A percentile compares a stretch with the other conserved stretches of the same genome.
These are phyloP conservation scores for Aplosporella prunicola DNA, from an alignment of 2,329 filamentous ascomycete species.

Conservation along the genomic window DNA sequence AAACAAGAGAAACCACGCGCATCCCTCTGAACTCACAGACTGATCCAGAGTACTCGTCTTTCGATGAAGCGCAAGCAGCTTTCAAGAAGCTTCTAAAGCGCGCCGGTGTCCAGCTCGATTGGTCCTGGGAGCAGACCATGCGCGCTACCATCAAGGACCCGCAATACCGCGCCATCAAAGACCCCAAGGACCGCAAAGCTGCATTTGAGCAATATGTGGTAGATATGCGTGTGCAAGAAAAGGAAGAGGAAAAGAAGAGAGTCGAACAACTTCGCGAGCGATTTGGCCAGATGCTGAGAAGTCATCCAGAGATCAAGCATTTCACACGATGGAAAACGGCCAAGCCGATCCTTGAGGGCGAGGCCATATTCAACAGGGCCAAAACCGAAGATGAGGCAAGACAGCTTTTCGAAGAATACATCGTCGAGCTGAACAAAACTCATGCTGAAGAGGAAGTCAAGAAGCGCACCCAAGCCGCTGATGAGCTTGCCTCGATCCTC, in stretches of 20 bases:
- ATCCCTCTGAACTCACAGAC: constrained; percentile 34
- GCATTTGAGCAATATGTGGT: constrained; percentile 94
- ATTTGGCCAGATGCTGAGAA: constrained; percentile 91
- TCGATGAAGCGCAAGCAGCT: constrained; percentile 84
- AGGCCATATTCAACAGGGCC: constrained; percentile 90
- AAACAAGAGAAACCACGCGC: constrained; percentile 8
- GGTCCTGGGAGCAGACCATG: constrained; percentile 86
- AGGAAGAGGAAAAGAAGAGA: constrained; percentile 87
- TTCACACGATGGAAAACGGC: constrained; percentile 97
- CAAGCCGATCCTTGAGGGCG: constrained; percentile 83
- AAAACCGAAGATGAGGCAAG: constrained; percentile 79
- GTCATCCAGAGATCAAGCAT: constrained; percentile 93
- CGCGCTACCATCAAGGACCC: constrained; percentile 79
- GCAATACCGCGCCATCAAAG: constrained; percentile 86
- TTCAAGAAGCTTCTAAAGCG: constrained; percentile 85
- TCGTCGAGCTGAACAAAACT: constrained; percentile 69
- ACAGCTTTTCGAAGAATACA: constrained; percentile 89
- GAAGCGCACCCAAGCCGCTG: constrained; percentile 70
- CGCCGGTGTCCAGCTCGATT: constrained; percentile 78
- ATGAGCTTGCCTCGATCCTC: constrained; percentile 69
- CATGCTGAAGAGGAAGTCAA: constrained; percentile 67
- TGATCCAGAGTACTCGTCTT: constrained; percentile 46
- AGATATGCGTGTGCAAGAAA: constrained; percentile 83
- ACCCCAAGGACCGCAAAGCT: constrained; percentile 79
- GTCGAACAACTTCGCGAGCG: constrained; percentile 84